phyloP scores from a whole-genome alignment of 352 stramenopile species.

The Aphanomyces euteiches region DNA sequence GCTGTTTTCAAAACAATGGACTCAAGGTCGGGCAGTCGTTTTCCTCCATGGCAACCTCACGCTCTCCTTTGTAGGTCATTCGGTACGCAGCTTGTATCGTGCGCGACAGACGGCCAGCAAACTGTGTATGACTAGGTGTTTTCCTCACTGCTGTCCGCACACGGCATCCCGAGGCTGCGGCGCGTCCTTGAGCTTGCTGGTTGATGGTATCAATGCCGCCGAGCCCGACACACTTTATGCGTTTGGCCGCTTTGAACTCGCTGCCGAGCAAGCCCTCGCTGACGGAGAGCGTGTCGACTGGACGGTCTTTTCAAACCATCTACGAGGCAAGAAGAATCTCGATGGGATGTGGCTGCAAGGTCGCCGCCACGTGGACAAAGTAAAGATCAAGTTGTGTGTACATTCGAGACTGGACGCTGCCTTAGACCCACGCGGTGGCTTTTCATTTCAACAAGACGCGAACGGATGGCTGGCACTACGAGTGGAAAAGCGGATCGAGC shows the following conservation, averaged over 20 bases:
- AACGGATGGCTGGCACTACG: slow-evolving; percentile 26
- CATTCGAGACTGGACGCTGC: not conserved
- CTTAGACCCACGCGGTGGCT: not conserved
- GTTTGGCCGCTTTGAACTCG: slow-evolving; percentile 21
- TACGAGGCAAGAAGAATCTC: not conserved
- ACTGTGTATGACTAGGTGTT: slow-evolving; percentile 16
- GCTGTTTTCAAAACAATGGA: slow-evolving; percentile 11
- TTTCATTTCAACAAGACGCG: slow-evolving; percentile 22
- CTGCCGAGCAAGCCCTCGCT: not conserved
- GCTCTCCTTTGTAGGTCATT: slow-evolving; percentile 10
- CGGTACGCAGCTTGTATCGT: not conserved
- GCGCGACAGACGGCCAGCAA: not conserved
- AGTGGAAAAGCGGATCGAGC: slow-evolving; percentile 10
- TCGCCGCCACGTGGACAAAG: not conserved
- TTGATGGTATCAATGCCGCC: not conserved
- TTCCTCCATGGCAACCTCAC: not conserved
- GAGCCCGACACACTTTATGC: not conserved
- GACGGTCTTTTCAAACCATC: slow-evolving; percentile 2
- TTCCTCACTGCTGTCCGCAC: slow-evolving; percentile 19
- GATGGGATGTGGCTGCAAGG: slow-evolving; percentile 16
- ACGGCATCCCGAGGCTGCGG: slow-evolving; percentile 1
- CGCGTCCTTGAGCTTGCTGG: not conserved
- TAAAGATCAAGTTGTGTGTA: not conserved
- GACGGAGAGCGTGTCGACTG: not conserved
- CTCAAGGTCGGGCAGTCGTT: not conserved